Base-by-base conservation (phyloP, 2,329 filamentous ascomycete genomes). In the Xylariaceae sp. region DNA sequence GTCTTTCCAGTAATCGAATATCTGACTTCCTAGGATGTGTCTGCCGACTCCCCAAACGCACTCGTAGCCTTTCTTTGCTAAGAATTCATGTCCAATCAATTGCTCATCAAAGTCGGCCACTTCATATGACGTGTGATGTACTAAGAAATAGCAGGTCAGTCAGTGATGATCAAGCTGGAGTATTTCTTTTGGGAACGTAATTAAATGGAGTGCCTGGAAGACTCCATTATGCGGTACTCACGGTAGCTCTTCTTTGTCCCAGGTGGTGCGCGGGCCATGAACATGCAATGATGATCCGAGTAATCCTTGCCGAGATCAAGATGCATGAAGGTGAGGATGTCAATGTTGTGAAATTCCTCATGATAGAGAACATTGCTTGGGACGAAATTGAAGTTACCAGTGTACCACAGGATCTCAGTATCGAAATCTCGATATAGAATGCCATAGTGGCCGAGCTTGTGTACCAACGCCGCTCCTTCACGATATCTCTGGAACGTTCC, bases 51-150 rank as follows among this genome's bases (percentile, higher is more conserved):
- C 79, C 78, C 79, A 82, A 12, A 76, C 74, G 32, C 64, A 68
- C 52, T 69, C 68, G 49, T 77, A 79, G 5, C 70, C 71, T 53
- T 75, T 74, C 43, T 69, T 63, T 2, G 61, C 66, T 47, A 82
- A 57, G 70, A 74, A 80, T 47, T 76, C 67, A 57, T 82, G 79
- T 0, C 79, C 79, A 8, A 82, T 63, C 29, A 72, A 64, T 63
- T 82, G 78, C 4, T 72, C 74, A 53, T 82, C 78, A 49, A 77
- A 79, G 54, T 82, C 75, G 33, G 77, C 72, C 0, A 80, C 74
- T 49, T 82, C 79, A 48, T 78, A 82, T 2, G 65, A 71, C 17
- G 69, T 71, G 55, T 82, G 79, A 50, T 81, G 77, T 2, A 80
- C 64, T 32, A 14, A 14, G 27, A 8, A 32, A 14, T 29, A 8